phyloP scores from a whole-genome alignment of 345 rosid species.

The Eucalyptus cladocalyx region DNA sequence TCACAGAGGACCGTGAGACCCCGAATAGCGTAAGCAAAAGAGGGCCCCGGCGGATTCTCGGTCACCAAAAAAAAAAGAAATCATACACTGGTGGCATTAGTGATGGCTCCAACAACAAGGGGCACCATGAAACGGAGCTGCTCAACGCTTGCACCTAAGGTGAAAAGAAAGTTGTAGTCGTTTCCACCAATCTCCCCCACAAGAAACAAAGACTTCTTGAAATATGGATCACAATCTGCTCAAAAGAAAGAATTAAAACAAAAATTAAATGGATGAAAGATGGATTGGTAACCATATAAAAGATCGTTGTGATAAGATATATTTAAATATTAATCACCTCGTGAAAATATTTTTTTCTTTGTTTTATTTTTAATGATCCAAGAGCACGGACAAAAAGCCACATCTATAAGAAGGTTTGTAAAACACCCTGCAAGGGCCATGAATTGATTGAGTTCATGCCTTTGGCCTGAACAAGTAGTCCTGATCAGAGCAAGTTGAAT shows the following conservation, averaged over 20 bases:
- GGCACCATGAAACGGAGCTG: too few species aligned
- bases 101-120: too few species aligned
- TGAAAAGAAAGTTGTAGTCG: too few species aligned
- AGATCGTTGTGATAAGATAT: neutral
- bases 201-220: too few species aligned
- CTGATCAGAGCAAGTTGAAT: neutral
- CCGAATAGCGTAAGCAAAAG: accelerated
- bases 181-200: too few species aligned
- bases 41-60: accelerated
- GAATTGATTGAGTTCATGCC: neutral
- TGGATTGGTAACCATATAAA: neutral
- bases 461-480: neutral
- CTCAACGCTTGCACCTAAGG: too few species aligned
- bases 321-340: neutral
- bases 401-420: neutral
- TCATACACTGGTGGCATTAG: too few species aligned
- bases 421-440: neutral
- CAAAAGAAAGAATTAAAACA: too few species aligned
- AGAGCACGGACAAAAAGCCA: neutral
- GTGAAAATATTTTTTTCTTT: too few species aligned
- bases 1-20: accelerated
- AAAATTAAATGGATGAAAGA: neutral
- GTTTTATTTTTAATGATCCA: neutral
- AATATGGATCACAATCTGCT: too few species aligned
- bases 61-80: too few species aligned